Evolutionary conservation across 441 rosid species (phyloP).

Genomic region (Pelargonium myrrhifolium): DNA sequence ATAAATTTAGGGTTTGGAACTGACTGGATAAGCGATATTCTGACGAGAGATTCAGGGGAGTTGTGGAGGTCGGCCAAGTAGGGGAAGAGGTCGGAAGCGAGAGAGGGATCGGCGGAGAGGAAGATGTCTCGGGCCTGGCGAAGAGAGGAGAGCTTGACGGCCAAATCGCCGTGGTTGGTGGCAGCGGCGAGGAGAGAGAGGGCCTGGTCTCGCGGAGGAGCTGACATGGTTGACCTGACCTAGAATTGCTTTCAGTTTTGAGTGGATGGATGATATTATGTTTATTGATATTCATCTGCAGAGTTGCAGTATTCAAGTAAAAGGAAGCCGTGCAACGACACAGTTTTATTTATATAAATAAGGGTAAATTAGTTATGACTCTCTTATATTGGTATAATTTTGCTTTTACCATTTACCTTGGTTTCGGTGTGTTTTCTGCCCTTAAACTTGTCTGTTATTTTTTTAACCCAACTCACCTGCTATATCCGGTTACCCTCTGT

Average conservation of each 20-base stretch:
- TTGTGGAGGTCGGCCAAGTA: constrained; percentile 70
- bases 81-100: constrained; percentile 73
- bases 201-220: constrained; percentile 61
- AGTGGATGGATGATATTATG: too few relatives aligned
- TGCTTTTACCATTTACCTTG: too few relatives aligned
- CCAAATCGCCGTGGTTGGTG: constrained; percentile 80
- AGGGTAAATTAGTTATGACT: too few relatives aligned
- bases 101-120: constrained; percentile 56
- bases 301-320: too few relatives aligned
- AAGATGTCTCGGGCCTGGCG: constrained; percentile 75
- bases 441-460: too few relatives aligned
- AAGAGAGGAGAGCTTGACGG: constrained; percentile 87
- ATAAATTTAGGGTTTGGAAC: constrained; percentile 39
- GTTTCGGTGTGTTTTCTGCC: too few relatives aligned
- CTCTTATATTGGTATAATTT: too few relatives aligned
- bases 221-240: constrained; percentile 11
- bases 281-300: too few relatives aligned
- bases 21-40: constrained; percentile 73
- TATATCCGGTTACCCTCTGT: too few relatives aligned
- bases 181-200: constrained; percentile 83
- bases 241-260: background rate
- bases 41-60: constrained; percentile 73
- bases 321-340: too few relatives aligned
- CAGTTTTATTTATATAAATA: too few relatives aligned
- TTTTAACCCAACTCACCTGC: too few relatives aligned